phyloP scores from a whole-genome alignment of 2,329 filamentous ascomycete species.

The Elsinoe batatas region DNA sequence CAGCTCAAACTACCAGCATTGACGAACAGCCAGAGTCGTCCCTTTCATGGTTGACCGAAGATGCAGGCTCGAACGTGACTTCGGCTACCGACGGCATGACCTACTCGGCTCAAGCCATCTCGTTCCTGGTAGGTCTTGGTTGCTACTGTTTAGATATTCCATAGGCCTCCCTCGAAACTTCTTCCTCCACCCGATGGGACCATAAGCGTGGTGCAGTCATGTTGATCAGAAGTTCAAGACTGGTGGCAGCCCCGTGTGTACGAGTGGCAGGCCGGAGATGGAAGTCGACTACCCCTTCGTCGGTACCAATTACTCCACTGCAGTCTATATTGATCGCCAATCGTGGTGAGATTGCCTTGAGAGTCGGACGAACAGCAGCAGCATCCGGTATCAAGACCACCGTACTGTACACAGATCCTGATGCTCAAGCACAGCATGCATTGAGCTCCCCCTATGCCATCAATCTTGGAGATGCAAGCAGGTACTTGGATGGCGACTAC shows the following conservation, averaged over 20 bases:
- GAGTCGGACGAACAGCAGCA: slow-evolving; percentile 79
- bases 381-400: slow-evolving; percentile 86
- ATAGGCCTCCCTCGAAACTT: not conserved
- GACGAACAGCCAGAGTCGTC: too few species aligned
- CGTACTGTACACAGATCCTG: slow-evolving; percentile 89
- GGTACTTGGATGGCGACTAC: slow-evolving; percentile 85
- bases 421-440: slow-evolving; percentile 79
- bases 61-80: not conserved
- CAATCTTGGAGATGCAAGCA: slow-evolving; percentile 70
- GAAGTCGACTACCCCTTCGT: slow-evolving; percentile 19
- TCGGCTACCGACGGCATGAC: slow-evolving; percentile 2
- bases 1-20: too few species aligned
- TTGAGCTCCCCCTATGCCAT: slow-evolving; percentile 73
- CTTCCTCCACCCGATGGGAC: not conserved
- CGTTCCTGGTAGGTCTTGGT: not conserved
- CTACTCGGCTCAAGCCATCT: slow-evolving; percentile 1
- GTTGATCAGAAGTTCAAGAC: not conserved
- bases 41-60: too few species aligned
- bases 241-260: not conserved
- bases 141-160: not conserved
- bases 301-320: slow-evolving; percentile 20
- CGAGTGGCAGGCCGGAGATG: slow-evolving; percentile 16
- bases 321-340: slow-evolving; percentile 86
- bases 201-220: not conserved
- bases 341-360: slow-evolving; percentile 89